Percentiles rank a stretch among this genome's conserved stretches.
Evolutionary conservation across 345 rosid genomes (phyloP).

Genomic region (Hypericum perforatum): DNA sequence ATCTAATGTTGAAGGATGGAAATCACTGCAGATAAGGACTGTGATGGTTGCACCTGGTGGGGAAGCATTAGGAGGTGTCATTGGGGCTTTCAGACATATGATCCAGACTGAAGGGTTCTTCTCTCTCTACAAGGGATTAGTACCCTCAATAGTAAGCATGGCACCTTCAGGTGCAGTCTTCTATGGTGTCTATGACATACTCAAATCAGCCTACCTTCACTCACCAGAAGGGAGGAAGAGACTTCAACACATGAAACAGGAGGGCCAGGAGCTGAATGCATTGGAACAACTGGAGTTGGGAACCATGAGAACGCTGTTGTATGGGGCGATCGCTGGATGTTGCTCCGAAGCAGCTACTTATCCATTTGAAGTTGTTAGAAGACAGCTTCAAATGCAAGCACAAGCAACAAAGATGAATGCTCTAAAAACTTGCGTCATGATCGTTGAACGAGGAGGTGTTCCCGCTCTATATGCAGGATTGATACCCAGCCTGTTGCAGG

Average conservation of each 20-base stretch:
- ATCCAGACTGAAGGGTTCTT: conserved; percentile 74
- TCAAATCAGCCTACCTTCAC: conserved; percentile 71
- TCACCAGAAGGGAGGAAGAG: conserved; percentile 71
- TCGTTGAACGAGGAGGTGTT: conserved; percentile 73
- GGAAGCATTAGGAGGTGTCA: conserved; percentile 75
- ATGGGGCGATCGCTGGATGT: conserved; percentile 81
- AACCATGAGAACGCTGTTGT: conserved; percentile 62
- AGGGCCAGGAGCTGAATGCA: conserved; percentile 58
- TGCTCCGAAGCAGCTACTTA: conserved; percentile 92
- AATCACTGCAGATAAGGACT: conserved; percentile 51
- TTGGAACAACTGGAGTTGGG: conserved; percentile 73
- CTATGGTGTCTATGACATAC: conserved; percentile 80
- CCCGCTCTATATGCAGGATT: conserved; percentile 83
- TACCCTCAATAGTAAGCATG: conserved; percentile 72
- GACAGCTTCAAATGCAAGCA: conserved; percentile 89
- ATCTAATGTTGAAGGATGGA: too few species aligned
- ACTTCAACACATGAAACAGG: conserved; percentile 50
- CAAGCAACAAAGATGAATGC: conserved; percentile 47
- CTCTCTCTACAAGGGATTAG: conserved; percentile 82
- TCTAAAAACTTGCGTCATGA: conserved; percentile 52
- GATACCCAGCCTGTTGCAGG: conserved; percentile 88
- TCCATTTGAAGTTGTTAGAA: conserved; percentile 89
- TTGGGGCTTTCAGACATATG: conserved; percentile 69
- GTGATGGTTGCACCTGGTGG: conserved; percentile 91
- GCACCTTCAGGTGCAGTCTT: conserved; percentile 91